Evolutionary conservation across 192 early-diverging fungal species (phyloP), one percentile per base, ranked within the genome.

Genomic region (Dissophora ornata): DNA sequence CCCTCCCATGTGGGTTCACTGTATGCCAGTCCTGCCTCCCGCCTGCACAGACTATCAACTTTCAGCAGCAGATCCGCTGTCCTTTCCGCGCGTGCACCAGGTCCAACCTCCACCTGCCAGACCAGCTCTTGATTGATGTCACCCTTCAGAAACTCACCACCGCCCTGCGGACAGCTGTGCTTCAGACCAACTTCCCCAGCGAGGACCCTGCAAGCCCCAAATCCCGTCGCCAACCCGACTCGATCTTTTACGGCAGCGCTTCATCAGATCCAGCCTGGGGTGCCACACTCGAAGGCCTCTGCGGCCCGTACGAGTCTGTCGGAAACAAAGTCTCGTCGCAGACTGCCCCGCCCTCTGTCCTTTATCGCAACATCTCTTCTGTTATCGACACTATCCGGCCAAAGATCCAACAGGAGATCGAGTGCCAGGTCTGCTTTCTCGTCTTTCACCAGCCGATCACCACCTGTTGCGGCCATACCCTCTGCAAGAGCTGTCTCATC

Each of bases 391-490:
- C 45, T n/a, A 45, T 77, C 28, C 73, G 58, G n/a, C 24, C 53
- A 33, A 77, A 57, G 49, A 61, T 77, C 50, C 73, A 67, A 18
- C 54, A 67, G n/a, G 87, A 89, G 53, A 73, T 86, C 15, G 91
- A 89, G 67, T 92, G 91, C 62, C 73, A 80, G 11, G 74, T 92
- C 19, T 92, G 91, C 63, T 82, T 64, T 36, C 54, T 62, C 12
- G 57, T 84, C 13, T 79, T 90, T 56, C 41, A 60, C 24, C 78
- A 87, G n/a, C 90, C 91, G 4, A 66, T 90, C 12, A 90, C 89
- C 0, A 82, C 84, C 16, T 81, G 80, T 3, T 92, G 91, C 47
- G 91, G 91, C 0, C 91, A 92, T 66, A 87, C 85, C n/a, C 83
- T 83, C 49, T 92, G 91, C 64, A 80, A 79, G 21, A 47, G 48